A percentile compares a stretch with the other conserved stretches of the same genome.
phyloP scores from a whole-genome alignment of 2,329 filamentous ascomycete genomes.

The Pseudohalonectria lignicola region DNA sequence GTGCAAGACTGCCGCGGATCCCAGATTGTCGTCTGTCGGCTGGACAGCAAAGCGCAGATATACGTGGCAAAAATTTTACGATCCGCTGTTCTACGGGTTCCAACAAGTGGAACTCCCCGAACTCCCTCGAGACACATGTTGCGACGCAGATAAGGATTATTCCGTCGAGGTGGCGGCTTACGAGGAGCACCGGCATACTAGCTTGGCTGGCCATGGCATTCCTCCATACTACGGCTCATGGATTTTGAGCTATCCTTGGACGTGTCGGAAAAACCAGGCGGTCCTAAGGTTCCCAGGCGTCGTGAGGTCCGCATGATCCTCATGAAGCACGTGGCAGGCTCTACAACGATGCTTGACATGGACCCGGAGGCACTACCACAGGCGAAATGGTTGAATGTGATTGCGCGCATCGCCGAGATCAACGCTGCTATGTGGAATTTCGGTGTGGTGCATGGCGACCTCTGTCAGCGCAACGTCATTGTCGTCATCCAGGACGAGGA shows the following conservation, averaged over 20 bases:
- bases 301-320: slow-evolving; percentile 5
- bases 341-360: not conserved
- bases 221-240: slow-evolving; percentile 6
- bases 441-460: slow-evolving; percentile 4
- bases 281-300: no score
- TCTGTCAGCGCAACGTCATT: slow-evolving; percentile 2
- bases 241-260: slow-evolving; percentile 4
- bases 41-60: not conserved
- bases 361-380: not conserved
- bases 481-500: not conserved
- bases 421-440: not conserved
- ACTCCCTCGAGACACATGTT: not conserved
- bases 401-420: slow-evolving; percentile 2
- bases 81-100: slow-evolving; percentile 2
- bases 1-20: slow-evolving; percentile 2
- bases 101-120: no score
- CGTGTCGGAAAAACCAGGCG: not conserved
- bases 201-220: slow-evolving; percentile 39
- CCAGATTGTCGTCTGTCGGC: slow-evolving; percentile 4
- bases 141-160: slow-evolving; percentile 3
- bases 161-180: slow-evolving; percentile 44
- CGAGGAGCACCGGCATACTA: slow-evolving; percentile 51
- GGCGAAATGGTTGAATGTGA: slow-evolving; percentile 1
- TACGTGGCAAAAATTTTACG: slow-evolving; percentile 7
- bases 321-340: slow-evolving; percentile 2